Percentiles rank a stretch among this genome's conserved stretches.
Conservation (phyloP, 345 rosid genomes). For the Hypericum androsaemum region DNA sequence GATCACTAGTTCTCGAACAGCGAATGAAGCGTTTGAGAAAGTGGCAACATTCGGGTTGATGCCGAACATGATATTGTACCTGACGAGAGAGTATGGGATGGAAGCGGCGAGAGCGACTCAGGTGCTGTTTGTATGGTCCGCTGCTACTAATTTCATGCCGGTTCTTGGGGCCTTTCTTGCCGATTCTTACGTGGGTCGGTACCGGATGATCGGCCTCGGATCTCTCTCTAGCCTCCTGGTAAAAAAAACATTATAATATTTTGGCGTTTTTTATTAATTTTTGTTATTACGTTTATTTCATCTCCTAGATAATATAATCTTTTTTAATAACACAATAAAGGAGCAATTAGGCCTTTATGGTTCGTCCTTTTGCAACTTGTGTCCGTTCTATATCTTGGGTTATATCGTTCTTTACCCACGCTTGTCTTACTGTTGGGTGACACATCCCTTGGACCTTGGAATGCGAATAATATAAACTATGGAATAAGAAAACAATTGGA, state of each 20-base stretch:
- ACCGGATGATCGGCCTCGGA: conserved; percentile 41
- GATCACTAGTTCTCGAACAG: conserved; percentile 17
- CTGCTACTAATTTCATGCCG: conserved; percentile 48
- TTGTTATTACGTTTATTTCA: too few species aligned
- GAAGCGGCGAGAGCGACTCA: conserved; percentile 34
- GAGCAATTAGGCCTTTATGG: too few species aligned
- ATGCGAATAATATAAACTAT: too few species aligned
- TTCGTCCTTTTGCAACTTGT: too few species aligned
- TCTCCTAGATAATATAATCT: too few species aligned
- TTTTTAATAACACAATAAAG: too few species aligned
- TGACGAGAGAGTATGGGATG: conserved; percentile 42
- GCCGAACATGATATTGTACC: conserved; percentile 55
- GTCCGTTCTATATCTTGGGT: too few species aligned
- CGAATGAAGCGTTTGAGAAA: conserved; percentile 56
- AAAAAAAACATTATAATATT: neutral
- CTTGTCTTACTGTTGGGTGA: too few species aligned
- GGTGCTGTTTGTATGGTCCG: conserved; percentile 45
- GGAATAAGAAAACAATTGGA: too few species aligned
- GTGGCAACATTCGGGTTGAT: conserved; percentile 39
- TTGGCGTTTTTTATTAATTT: too few species aligned
- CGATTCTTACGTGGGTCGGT: conserved; percentile 60
- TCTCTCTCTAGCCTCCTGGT: conserved; percentile 42
- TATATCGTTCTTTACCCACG: too few species aligned
- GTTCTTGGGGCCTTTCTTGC: conserved; percentile 49
- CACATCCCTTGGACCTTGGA: too few species aligned